These are phyloP conservation scores for Arthrobotrys sphaeroides DNA, from an alignment of 2,329 filamentous ascomycete species.

Conservation along the genomic window DNA sequence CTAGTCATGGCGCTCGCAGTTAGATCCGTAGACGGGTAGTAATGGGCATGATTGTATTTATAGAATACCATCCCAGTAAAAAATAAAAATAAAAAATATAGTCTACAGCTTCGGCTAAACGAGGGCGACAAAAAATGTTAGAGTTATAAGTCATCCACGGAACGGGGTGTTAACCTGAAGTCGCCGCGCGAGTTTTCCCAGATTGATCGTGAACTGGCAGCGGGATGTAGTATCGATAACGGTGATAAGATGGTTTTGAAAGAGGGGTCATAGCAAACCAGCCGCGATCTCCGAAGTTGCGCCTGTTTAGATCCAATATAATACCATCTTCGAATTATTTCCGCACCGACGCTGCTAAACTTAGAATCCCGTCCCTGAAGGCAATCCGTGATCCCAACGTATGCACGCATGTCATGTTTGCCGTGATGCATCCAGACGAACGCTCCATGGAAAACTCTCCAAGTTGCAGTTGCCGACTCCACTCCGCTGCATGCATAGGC, in stretches of 20 bases:
- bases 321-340: neutral
- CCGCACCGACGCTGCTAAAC: conserved; percentile 17
- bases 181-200: neutral
- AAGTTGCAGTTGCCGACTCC: conserved; percentile 46
- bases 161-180: neutral
- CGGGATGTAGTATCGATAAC: conserved; percentile 1
- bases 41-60: conserved; percentile 1
- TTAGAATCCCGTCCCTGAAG: conserved; percentile 16
- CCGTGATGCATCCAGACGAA: neutral
- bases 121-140: neutral
- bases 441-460: neutral
- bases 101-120: neutral
- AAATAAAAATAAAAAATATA: neutral
- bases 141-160: neutral
- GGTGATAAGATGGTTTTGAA: neutral
- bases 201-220: neutral
- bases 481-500: conserved; percentile 45
- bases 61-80: neutral
- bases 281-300: conserved; percentile 19
- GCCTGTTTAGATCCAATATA: conserved; percentile 5
- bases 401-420: too few relatives aligned
- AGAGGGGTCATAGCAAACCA: neutral
- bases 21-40: neutral
- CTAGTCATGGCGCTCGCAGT: too few relatives aligned
- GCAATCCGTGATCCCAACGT: neutral